Evolutionary conservation across 2,329 filamentous ascomycete genomes (phyloP).

Genomic region (Seiridium unicorne): DNA sequence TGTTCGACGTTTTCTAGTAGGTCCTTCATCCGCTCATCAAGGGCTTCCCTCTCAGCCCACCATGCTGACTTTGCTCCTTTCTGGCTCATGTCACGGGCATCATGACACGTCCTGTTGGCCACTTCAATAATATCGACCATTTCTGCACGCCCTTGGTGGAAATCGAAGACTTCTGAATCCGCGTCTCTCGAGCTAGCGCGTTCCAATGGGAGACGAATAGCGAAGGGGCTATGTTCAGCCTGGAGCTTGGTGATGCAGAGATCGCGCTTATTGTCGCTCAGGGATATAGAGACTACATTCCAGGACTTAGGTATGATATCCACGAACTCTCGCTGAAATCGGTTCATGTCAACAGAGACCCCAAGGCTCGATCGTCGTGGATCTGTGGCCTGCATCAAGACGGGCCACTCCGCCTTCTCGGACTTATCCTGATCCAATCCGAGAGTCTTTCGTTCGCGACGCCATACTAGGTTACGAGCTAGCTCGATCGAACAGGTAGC

Average conservation of each 20-base stretch:
- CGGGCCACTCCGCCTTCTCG: slow-evolving; percentile 31
- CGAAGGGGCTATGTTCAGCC: slow-evolving; percentile 73
- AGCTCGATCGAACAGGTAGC: slow-evolving; percentile 66
- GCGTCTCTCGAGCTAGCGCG: slow-evolving; percentile 78
- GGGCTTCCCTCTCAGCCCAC: slow-evolving; percentile 82
- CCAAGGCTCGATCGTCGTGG: slow-evolving; percentile 42
- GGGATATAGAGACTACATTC: slow-evolving; percentile 81
- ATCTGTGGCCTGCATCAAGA: slow-evolving; percentile 27
- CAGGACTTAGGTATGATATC: slow-evolving; percentile 81
- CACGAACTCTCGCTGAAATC: slow-evolving; percentile 78
- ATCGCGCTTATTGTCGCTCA: slow-evolving; percentile 81
- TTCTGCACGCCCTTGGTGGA: slow-evolving; percentile 75
- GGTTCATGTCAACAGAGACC: slow-evolving; percentile 49
- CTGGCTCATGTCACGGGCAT: slow-evolving; percentile 65
- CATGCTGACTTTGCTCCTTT: slow-evolving; percentile 78
- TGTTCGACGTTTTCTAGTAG: slow-evolving; percentile 85
- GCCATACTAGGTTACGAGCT: slow-evolving; percentile 67
- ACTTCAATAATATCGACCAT: slow-evolving; percentile 78
- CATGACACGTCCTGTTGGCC: slow-evolving; percentile 82
- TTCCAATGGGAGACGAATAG: slow-evolving; percentile 81
- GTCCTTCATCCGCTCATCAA: slow-evolving; percentile 75
- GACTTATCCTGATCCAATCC: slow-evolving; percentile 36
- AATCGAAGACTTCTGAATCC: slow-evolving; percentile 78
- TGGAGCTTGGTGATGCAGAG: slow-evolving; percentile 87
- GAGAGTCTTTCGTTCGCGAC: slow-evolving; percentile 59